These are phyloP conservation scores for Novymonas esmeraldas DNA, from an alignment of 208 protist species.

Conservation along the genomic window DNA sequence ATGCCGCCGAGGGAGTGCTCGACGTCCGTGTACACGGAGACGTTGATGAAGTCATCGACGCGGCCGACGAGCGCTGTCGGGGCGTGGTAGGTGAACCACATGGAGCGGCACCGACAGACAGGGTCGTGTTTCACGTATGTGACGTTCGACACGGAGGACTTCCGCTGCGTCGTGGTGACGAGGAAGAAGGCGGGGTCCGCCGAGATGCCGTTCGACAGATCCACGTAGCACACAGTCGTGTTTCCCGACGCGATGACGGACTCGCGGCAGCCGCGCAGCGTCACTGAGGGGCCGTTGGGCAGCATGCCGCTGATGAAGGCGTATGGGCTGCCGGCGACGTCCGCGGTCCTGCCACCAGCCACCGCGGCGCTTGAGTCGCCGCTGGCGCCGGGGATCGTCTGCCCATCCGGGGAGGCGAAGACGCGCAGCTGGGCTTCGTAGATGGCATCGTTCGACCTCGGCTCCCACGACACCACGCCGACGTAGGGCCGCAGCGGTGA, in stretches of 20 bases:
- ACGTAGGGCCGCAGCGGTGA: conserved; percentile 19
- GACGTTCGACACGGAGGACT: conserved; percentile 33
- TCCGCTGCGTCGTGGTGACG: conserved; percentile 29
- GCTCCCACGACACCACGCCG: conserved; percentile 32
- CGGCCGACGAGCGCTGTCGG: conserved; percentile 24
- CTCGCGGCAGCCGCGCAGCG: conserved; percentile 40
- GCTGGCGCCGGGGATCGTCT: conserved; percentile 2
- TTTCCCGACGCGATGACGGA: conserved; percentile 37
- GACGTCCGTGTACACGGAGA: conserved; percentile 32
- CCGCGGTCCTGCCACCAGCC: conserved; percentile 8
- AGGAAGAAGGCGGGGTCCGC: conserved; percentile 47
- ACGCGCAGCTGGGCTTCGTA: conserved; percentile 18
- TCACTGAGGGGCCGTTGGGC: conserved; percentile 42
- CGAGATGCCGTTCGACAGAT: conserved; percentile 44
- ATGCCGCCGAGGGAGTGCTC: conserved; percentile 5
- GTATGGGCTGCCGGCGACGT: conserved; percentile 50
- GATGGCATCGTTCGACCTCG: conserved; percentile 32
- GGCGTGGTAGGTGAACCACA: conserved; percentile 53
- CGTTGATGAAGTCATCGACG: conserved; percentile 45
- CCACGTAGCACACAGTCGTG: conserved; percentile 48
- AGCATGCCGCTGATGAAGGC: conserved; percentile 37
- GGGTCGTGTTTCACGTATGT: conserved; percentile 44
- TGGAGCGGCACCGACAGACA: conserved; percentile 24
- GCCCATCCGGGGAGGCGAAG: conserved; percentile 13
- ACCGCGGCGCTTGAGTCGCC: not conserved